Evolutionary conservation across 768 basidiomycete species (phyloP).

Genomic region (Cystofilobasidium ferigula): DNA sequence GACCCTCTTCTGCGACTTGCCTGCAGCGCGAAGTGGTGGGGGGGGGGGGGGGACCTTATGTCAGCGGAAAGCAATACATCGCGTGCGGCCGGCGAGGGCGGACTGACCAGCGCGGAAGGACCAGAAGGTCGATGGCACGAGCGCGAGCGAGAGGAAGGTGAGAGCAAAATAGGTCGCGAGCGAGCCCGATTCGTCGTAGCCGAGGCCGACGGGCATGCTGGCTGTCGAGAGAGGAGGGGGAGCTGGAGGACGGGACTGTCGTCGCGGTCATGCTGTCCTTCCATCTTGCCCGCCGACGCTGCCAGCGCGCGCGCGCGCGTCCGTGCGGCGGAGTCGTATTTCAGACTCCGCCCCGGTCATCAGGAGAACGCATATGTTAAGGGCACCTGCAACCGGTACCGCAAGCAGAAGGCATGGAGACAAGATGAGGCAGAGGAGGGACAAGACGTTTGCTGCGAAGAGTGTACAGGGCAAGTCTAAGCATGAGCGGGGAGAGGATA

Average conservation of each 20-base stretch:
- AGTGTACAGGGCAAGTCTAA: too few relatives aligned
- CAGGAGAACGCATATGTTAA: too few relatives aligned
- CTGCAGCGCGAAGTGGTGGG: background rate
- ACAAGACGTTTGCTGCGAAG: too few relatives aligned
- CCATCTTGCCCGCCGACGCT: too few relatives aligned
- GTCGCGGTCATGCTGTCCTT: background rate
- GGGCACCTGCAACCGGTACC: too few relatives aligned
- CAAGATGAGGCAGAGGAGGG: too few relatives aligned
- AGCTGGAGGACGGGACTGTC: background rate
- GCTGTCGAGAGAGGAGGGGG: background rate
- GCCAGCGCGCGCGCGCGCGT: too few relatives aligned
- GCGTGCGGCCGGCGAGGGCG: too few relatives aligned
- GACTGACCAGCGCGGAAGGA: too few relatives aligned
- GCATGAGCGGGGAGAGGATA: background rate
- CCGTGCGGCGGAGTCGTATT: too few relatives aligned
- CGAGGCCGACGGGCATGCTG: slow-evolving; percentile 20
- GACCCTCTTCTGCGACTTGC: background rate
- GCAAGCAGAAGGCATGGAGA: too few relatives aligned
- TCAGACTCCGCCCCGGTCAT: too few relatives aligned
- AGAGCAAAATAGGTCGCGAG: slow-evolving; percentile 63
- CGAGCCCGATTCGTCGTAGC: slow-evolving; percentile 40
- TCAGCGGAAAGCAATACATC: slow-evolving; percentile 5
- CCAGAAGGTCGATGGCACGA: slow-evolving; percentile 61
- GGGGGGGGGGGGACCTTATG: background rate
- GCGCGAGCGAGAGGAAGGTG: slow-evolving; percentile 71